Evolutionary conservation across 352 stramenopile genomes (phyloP).

Genomic region (Thraustochytrium sp.): DNA sequence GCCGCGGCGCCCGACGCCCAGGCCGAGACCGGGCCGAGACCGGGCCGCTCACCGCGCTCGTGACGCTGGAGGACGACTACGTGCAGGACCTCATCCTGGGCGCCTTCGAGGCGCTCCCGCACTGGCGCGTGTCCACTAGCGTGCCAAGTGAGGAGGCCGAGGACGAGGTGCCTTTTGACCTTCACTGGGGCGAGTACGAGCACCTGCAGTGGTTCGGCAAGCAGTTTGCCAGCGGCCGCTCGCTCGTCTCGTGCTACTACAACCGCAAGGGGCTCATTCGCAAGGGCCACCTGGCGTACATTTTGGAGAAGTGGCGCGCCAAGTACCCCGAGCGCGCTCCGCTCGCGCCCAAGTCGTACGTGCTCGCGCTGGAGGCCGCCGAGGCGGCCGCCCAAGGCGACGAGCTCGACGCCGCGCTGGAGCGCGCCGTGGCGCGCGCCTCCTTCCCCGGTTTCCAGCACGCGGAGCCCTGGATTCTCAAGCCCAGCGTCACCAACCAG

Average conservation of each 20-base stretch:
- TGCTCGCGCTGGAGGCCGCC: not conserved
- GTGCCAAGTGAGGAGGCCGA: not conserved
- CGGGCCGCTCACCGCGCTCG: constrained; percentile 3
- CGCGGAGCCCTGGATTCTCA: constrained; percentile 33
- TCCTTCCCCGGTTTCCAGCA: not conserved
- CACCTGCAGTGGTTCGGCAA: constrained; percentile 34
- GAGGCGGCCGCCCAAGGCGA: not conserved
- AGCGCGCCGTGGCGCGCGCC: not conserved
- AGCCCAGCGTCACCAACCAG: constrained; percentile 45
- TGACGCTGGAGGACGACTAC: constrained; percentile 39
- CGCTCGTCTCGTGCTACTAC: constrained; percentile 43
- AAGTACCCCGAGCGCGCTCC: not conserved
- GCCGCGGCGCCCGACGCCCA: too few species aligned
- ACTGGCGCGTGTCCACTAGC: not conserved
- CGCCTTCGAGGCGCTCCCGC: not conserved
- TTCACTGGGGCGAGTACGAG: constrained; percentile 43
- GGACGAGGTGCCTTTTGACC: not conserved
- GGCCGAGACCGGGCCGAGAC: not conserved
- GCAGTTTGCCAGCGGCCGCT: not conserved
- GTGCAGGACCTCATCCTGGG: constrained; percentile 18
- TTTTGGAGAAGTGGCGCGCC: constrained; percentile 43
- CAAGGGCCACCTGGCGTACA: constrained; percentile 41
- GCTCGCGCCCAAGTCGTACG: constrained; percentile 27
- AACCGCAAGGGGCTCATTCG: constrained; percentile 45
- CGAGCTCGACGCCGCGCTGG: not conserved